phyloP scores from a whole-genome alignment of 805 yeast species.

The Blastobotrys chiropterorum region DNA sequence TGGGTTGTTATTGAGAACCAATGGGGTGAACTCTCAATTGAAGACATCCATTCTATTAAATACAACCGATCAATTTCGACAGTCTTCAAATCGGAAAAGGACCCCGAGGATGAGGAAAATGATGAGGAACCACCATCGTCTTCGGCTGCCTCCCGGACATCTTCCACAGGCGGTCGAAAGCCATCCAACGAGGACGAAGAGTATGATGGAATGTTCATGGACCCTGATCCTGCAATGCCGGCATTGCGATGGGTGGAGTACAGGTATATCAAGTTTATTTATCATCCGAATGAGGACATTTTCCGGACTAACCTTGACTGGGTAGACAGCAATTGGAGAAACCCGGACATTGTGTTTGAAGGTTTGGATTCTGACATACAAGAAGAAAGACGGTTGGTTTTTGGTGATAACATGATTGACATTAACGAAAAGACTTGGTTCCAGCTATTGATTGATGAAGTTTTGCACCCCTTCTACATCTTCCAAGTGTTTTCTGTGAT shows the following conservation, averaged over 20 bases:
- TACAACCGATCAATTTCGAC: conserved; percentile 70
- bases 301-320: conserved; percentile 80
- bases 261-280: conserved; percentile 75
- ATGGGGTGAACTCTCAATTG: conserved; percentile 72
- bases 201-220: conserved; percentile 26
- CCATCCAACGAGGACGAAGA: conserved; percentile 12
- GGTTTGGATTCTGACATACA: conserved; percentile 69
- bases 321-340: conserved; percentile 77
- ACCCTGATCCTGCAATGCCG: conserved; percentile 62
- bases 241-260: conserved; percentile 66
- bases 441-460: conserved; percentile 74
- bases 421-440: conserved; percentile 64
- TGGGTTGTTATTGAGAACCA: conserved; percentile 95
- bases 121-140: conserved; percentile 1
- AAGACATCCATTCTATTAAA: conserved; percentile 49
- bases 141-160: not conserved
- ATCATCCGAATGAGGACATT: conserved; percentile 81
- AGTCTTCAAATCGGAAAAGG: conserved; percentile 37
- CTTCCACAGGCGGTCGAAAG: not conserved
- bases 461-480: conserved; percentile 89
- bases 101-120: not conserved
- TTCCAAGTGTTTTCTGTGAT: conserved; percentile 90
- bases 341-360: conserved; percentile 38
- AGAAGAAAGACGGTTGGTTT: conserved; percentile 64
- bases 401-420: conserved; percentile 71